Base-by-base conservation (phyloP, 495 filamentous ascomycete genomes). In the Tuber indicum region DNA sequence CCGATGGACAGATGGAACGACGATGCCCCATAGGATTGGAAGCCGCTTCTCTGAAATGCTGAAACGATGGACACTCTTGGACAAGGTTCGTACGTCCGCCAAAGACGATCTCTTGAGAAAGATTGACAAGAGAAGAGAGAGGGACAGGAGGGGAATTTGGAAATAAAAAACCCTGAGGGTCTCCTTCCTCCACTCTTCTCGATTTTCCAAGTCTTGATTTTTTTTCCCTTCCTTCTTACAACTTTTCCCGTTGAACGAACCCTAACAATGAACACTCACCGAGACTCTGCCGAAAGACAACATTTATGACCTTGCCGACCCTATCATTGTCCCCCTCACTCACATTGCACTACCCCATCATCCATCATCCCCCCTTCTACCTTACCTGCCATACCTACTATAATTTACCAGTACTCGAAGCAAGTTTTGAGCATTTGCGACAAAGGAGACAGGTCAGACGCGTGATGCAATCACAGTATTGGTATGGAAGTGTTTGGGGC, bases 401-500 rank as follows among this genome's bases (percentile, higher is more conserved):
- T 12, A 66, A 32, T 36, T 66, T 66, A 36, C 74, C 71, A 80
- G 42, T 74, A 58, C 44, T 80, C 41, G 75, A 72, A 80, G 58
- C 78, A 80, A 74, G 78, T 80, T 80, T 80, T 80, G 73, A 75
- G 71, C 73, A 80, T 79, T 75, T 77, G n/a, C 73, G 70, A 79
- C 74, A 73, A 73, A 44, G 73, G 77, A 72, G 78, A 80, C 66
- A 77, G 77, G 74, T 74, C 74, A 72, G 78, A 76, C 74, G 78
- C 78, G 78, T 74, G 77, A 80, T 80, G 78, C 74, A 74, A 80
- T 80, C 78, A 80, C 73, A 79, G 9, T 43, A 41, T 41, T 41
- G 39, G 78, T 79, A 76, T 74, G 78, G 76, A 76, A 71, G 79
- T 80, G 77, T 76, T 76, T 80, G 74, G 76, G 77, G 78, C 78